Evolutionary conservation across 768 basidiomycete species (phyloP).

Genomic region (Pulveroboletus sp.): DNA sequence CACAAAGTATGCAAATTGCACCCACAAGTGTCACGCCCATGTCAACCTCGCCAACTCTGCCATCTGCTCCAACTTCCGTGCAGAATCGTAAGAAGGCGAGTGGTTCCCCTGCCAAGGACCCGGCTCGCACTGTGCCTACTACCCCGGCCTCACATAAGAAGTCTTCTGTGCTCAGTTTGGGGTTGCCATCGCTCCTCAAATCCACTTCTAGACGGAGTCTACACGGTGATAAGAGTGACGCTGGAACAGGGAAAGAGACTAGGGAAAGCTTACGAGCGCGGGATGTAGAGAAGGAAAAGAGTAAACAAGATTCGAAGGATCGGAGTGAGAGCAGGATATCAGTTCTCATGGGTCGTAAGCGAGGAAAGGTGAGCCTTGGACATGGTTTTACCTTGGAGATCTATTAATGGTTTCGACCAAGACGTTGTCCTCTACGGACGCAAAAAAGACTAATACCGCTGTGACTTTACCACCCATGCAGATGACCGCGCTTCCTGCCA

Average conservation of each 20-base stretch:
- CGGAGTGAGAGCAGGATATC: slow-evolving; percentile 89
- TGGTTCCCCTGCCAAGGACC: slow-evolving; percentile 51
- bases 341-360: slow-evolving; percentile 78
- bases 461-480: slow-evolving; percentile 86
- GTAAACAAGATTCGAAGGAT: slow-evolving; percentile 76
- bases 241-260: slow-evolving; percentile 40
- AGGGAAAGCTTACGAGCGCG: slow-evolving; percentile 48
- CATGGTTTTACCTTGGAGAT: neutral
- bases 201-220: slow-evolving; percentile 81
- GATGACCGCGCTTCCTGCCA: slow-evolving; percentile 75
- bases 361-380: slow-evolving; percentile 73
- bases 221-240: slow-evolving; percentile 50
- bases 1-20: slow-evolving; percentile 76
- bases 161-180: slow-evolving; percentile 76
- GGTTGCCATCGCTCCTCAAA: slow-evolving; percentile 78
- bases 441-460: slow-evolving; percentile 66
- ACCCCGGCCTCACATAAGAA: slow-evolving; percentile 69
- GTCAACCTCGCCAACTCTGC: slow-evolving; percentile 49
- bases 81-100: slow-evolving; percentile 41
- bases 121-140: slow-evolving; percentile 47
- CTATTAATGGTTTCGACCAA: slow-evolving; percentile 29
- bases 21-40: slow-evolving; percentile 37
- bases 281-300: slow-evolving; percentile 44
- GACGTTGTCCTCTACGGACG: slow-evolving; percentile 82
- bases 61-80: slow-evolving; percentile 39